These are phyloP conservation scores for Gleditsia sinensis DNA, from an alignment of 306 rosid species.

Conservation along the genomic window DNA sequence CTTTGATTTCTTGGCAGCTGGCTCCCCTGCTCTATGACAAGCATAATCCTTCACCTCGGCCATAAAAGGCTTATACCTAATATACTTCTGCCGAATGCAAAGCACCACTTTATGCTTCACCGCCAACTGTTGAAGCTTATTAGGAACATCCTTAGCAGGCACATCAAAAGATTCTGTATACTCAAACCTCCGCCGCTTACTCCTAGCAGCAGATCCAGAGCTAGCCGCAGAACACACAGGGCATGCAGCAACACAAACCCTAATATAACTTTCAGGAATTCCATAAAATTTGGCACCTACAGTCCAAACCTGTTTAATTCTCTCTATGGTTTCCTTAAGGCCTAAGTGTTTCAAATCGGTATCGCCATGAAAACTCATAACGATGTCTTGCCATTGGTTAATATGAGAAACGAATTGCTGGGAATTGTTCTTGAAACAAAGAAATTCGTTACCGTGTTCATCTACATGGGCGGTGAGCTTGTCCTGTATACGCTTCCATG, in stretches of 20 bases:
- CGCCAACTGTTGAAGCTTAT: conserved; percentile 81
- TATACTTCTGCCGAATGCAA: conserved; percentile 96
- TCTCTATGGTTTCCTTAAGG: conserved; percentile 81
- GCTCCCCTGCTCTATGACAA: conserved; percentile 96
- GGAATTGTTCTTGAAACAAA: conserved; percentile 91
- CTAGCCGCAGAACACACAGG: conserved; percentile 61
- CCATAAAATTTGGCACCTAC: conserved; percentile 98
- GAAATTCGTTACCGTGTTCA: conserved; percentile 64
- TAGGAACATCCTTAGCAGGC: conserved; percentile 91
- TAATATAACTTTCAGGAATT: conserved; percentile 89
- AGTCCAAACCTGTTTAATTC: conserved; percentile 93
- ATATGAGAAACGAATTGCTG: conserved; percentile 87
- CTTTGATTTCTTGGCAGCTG: conserved; percentile 76
- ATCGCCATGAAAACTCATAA: conserved; percentile 78
- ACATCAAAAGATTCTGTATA: conserved; percentile 89
- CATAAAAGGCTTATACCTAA: conserved; percentile 98
- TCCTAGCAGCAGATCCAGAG: conserved; percentile 53
- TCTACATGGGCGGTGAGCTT: conserved; percentile 71
- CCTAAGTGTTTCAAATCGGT: conserved; percentile 79
- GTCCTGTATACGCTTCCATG: conserved; percentile 98
- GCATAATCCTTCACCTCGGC: conserved; percentile 99
- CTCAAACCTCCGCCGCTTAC: conserved; percentile 86
- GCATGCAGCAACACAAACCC: conserved; percentile 89
- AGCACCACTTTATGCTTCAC: conserved; percentile 93
- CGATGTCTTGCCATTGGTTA: conserved; percentile 95